Percentiles rank a stretch among this genome's conserved stretches.
phyloP scores from a whole-genome alignment of 441 rosid species.

The Mallotus japonicus region DNA sequence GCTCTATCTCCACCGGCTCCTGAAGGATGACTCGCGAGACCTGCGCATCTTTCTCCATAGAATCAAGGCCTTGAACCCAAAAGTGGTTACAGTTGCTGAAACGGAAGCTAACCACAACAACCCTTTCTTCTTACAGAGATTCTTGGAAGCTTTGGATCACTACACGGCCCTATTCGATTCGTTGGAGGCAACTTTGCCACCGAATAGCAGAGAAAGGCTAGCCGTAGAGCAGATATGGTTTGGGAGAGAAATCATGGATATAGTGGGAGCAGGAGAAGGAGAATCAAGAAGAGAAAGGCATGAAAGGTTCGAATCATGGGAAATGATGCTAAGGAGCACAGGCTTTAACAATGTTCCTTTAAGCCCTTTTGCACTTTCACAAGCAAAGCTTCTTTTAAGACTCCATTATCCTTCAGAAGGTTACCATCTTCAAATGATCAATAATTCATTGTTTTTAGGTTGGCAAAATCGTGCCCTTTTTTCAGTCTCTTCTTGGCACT shows the following conservation, averaged over 20 bases:
- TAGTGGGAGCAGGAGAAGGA: conserved; percentile 54
- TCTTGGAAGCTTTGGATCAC: conserved; percentile 74
- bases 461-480: conserved; percentile 88
- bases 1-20: conserved; percentile 56
- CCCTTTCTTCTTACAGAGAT: conserved; percentile 59
- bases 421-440: conserved; percentile 63
- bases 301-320: conserved; percentile 71
- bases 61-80: conserved; percentile 67
- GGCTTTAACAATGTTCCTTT: conserved; percentile 68
- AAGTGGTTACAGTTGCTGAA: conserved; percentile 70
- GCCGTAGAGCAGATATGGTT: conserved; percentile 84
- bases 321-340: conserved; percentile 52
- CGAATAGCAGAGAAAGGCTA: conserved; percentile 74
- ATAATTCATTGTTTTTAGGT: conserved; percentile 63
- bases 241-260: conserved; percentile 73
- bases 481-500: conserved; percentile 90
- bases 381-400: conserved; percentile 84
- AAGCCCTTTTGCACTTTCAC: conserved; percentile 78
- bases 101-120: conserved; percentile 77
- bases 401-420: conserved; percentile 97
- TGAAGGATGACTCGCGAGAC: conserved; percentile 51
- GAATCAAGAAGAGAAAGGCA: conserved; percentile 58
- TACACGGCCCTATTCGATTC: conserved; percentile 75
- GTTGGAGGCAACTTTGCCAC: conserved; percentile 85
- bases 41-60: conserved; percentile 56